Percentiles rank a stretch among this genome's conserved stretches.
These are phyloP conservation scores for Amanita inopinata DNA, from an alignment of 768 basidiomycete genomes.

Conservation along the genomic window DNA sequence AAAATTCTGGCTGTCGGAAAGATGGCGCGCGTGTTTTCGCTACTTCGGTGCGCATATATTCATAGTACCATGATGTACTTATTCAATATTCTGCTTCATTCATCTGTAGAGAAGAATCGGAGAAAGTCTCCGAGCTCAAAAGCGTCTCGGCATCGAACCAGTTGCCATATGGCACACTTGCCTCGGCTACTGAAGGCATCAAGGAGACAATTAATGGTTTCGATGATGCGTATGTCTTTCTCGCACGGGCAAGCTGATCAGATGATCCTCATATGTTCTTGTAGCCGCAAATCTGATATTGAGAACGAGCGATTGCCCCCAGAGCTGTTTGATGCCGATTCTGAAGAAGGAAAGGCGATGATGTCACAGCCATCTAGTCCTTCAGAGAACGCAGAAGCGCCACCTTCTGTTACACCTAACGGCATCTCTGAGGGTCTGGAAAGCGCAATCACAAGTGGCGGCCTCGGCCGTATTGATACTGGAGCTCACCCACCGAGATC, in stretches of 20 bases:
- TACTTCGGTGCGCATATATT: conserved; percentile 64
- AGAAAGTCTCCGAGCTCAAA: conserved; percentile 95
- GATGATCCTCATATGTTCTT: neutral
- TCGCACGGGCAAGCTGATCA: neutral
- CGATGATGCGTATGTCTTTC: conserved; percentile 79
- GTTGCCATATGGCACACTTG: conserved; percentile 77
- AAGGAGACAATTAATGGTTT: conserved; percentile 91
- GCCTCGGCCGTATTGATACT: conserved; percentile 9
- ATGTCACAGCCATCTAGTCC: conserved; percentile 51
- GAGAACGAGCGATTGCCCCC: conserved; percentile 99
- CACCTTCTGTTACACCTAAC: conserved; percentile 36
- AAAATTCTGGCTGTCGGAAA: conserved; percentile 97
- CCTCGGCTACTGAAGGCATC: conserved; percentile 86
- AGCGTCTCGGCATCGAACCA: conserved; percentile 70
- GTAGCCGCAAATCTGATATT: conserved; percentile 91
- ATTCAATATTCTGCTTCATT: conserved; percentile 1
- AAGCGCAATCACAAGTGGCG: conserved; percentile 23
- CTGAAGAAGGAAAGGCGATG: conserved; percentile 61
- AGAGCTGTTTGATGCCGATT: conserved; percentile 78
- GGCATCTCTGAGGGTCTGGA: conserved; percentile 37
- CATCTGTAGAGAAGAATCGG: conserved; percentile 80
- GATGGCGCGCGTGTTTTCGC: conserved; percentile 92
- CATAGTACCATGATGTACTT: neutral
- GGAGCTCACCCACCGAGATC: neutral
- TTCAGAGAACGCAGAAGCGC: conserved; percentile 29